Evolutionary conservation across 305 asterid genomes (phyloP), one percentile per base, ranked within the genome.

Genomic region (Rubia peregrina): DNA sequence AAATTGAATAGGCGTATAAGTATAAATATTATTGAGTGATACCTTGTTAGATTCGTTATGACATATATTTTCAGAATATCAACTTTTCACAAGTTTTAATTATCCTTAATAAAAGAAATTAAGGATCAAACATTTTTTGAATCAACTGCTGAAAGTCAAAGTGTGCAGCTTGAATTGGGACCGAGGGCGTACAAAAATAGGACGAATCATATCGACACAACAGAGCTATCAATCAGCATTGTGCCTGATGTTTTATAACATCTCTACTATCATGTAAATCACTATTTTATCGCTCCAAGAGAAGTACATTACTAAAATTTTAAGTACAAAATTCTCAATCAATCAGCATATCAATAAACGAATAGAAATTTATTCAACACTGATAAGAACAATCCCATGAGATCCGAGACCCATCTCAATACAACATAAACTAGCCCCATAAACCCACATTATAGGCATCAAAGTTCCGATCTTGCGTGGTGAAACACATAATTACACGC

Each of bases 391-490:
- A 36, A 19, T 1, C 12, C 49, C 68, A 36, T 24, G 41, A 61
- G 64, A 68, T 68, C 57, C 73, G 56, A 57, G 26, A 56, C 17
- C 41, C 41, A 67, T 40, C n/a, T 5, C 14, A 5, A 7, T 26
- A 53, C 41, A 16, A 26, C 30, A 10, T 16, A 53, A 12, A 14
- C 5, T 11, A 17, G 9, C 41, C 33, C 41, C 30, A 17, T 38
- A 49, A 49, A 36, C 51, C 30, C 48, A 8, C 64, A 6, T 36
- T 63, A 30, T 7, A 12, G 4, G 43, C 19, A 43, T 41, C 11
- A 72, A 71, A 46, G 9, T 30, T 22, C 41, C 67, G 61, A 71
- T 66, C 64, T 71, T 76, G 76, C 76, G 61, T 66, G 21, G 56
- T 21, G 40, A 17, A 36, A 44, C 21, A 44, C 17, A 51, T 8